A percentile compares a stretch with the other conserved stretches of the same genome.
Conservation (phyloP, 129 eudicot species). For the Kitagawia praeruptora region DNA sequence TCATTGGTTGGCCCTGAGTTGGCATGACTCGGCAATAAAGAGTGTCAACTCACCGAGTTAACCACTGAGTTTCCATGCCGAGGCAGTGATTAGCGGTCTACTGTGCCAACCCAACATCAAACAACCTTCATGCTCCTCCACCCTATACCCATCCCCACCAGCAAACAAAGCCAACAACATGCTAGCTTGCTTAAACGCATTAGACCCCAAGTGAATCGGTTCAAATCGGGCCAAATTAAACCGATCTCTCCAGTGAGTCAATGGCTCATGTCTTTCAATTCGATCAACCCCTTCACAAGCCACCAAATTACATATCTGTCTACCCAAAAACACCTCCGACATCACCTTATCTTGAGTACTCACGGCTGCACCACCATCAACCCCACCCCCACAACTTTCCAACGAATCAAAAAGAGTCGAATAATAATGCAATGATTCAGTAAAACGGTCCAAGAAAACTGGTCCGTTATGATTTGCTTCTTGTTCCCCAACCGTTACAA, state of each 20-base stretch:
- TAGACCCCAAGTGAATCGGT: slow-evolving; percentile 22
- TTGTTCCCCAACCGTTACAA: slow-evolving; percentile 20
- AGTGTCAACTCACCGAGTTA: background rate
- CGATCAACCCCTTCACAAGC: slow-evolving; percentile 24
- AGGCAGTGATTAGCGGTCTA: slow-evolving; percentile 19
- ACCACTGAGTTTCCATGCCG: slow-evolving; percentile 21
- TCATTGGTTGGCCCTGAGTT: background rate
- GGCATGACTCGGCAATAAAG: background rate
- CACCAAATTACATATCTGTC: slow-evolving; percentile 25
- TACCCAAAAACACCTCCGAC: slow-evolving; percentile 7
- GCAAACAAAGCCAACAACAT: slow-evolving; percentile 22
- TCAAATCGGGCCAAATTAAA: slow-evolving; percentile 11
- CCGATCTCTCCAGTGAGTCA: slow-evolving; percentile 15
- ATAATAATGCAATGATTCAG: slow-evolving; percentile 6
- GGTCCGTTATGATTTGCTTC: slow-evolving; percentile 15
- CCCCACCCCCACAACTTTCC: slow-evolving; percentile 3
- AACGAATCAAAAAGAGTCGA: slow-evolving; percentile 3
- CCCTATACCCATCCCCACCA: slow-evolving; percentile 21
- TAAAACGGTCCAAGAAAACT: slow-evolving; percentile 11
- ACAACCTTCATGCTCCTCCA: slow-evolving; percentile 21
- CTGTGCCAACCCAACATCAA: slow-evolving; percentile 27
- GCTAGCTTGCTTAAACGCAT: slow-evolving; percentile 14
- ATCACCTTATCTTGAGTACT: slow-evolving; percentile 6
- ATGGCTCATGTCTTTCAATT: slow-evolving; percentile 23
- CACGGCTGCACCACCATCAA: slow-evolving; percentile 1